Conservation (phyloP, 768 basidiomycete species). For the Exidia glandulosa region DNA sequence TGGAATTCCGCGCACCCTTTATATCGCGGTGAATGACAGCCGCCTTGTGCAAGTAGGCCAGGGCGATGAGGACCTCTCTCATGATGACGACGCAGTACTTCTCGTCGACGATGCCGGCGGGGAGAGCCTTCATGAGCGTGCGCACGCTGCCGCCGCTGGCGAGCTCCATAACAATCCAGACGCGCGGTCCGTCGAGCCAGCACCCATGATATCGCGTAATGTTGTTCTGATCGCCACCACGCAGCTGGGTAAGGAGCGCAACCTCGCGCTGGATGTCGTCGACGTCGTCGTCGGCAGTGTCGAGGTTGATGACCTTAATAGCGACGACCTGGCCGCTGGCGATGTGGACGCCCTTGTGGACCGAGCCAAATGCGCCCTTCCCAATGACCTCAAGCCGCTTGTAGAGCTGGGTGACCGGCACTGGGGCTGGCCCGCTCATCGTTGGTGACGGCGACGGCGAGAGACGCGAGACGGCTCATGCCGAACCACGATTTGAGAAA, state of each 20-base stretch:
- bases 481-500: no score
- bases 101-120: slow-evolving; percentile 71
- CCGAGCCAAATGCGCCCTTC: slow-evolving; percentile 92
- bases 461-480: no score
- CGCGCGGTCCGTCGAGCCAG: slow-evolving; percentile 85
- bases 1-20: slow-evolving; percentile 56
- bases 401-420: slow-evolving; percentile 43
- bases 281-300: slow-evolving; percentile 93
- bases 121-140: slow-evolving; percentile 83
- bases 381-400: slow-evolving; percentile 85
- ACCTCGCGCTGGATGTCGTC: slow-evolving; percentile 95
- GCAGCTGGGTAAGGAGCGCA: slow-evolving; percentile 77
- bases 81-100: slow-evolving; percentile 78
- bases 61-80: slow-evolving; percentile 77
- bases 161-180: slow-evolving; percentile 99
- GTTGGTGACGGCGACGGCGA: no score
- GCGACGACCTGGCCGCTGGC: slow-evolving; percentile 83
- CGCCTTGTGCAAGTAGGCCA: slow-evolving; percentile 86
- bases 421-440: slow-evolving; percentile 3
- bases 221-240: slow-evolving; percentile 69
- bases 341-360: slow-evolving; percentile 82
- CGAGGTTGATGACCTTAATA: slow-evolving; percentile 97
- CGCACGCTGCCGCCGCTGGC: slow-evolving; percentile 92
- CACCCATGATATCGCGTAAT: slow-evolving; percentile 96
- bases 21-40: slow-evolving; percentile 95